Evolutionary conservation across 1,139 yeast genomes (phyloP), one percentile per base, ranked within the genome.

Genomic region (Zhuliangozyma blackwelliae): DNA sequence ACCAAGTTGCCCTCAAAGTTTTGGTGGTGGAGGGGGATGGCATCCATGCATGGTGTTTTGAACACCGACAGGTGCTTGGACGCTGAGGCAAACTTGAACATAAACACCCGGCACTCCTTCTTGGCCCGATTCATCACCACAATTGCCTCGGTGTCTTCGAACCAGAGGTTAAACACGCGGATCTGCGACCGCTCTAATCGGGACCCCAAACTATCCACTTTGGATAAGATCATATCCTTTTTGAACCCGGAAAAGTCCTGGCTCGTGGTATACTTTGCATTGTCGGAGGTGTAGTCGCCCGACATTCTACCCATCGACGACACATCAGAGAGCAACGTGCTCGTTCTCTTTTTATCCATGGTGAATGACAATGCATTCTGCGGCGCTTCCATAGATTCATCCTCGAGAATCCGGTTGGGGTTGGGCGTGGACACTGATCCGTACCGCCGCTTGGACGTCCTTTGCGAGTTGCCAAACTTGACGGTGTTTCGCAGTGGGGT

Each of bases 191-290:
- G 41, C 22, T 59, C 54, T 28, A 42, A 35, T 8, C 35, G 33
- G 26, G 27, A 36, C 10, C 40, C 47, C 29, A 45, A 34, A 6
- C 35, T 30, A 25, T 79, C 82, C 6, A 85, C 59, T 47, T 72
- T 75, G 0, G 89, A 79, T 41, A 86, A 61, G 13, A 82, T 78
- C 53, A 82, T 71, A 54, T 87, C 95, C 47, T 83, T 85, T 32
- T 76, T 61, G 31, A 77, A 57, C 3, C 54, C 47, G 10, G 60
- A 53, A 21, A 54, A 48, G 29, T 65, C 70, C 9, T 51, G 37
- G 5, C 52, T 40, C 7, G 45, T 40, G 29, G 49, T 52, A 23
- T 46, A 45, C 37, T 56, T 62, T 21, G 55, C 33, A 2, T 54
- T 43, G 20, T 65, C 71, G 5, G 62, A 46, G 23, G 59, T 54